Evolutionary conservation across 2,329 filamentous ascomycete genomes (phyloP).

Genomic region (Huntiella omanensis): DNA sequence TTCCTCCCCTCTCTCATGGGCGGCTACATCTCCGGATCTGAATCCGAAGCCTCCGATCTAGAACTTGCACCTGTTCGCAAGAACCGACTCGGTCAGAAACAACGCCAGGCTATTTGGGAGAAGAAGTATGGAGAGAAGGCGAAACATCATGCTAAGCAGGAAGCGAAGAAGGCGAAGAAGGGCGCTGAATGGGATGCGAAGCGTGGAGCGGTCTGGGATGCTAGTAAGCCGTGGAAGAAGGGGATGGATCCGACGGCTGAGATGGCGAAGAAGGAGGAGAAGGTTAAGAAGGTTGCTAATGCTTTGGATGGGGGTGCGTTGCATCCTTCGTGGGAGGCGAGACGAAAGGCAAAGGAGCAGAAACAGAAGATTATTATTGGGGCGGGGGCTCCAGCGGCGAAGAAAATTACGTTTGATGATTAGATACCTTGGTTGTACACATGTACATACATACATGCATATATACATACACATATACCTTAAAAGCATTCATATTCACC

Average conservation of each 20-base stretch:
- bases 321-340: conserved; percentile 48
- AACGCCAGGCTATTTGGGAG: conserved; percentile 62
- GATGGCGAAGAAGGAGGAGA: conserved; percentile 13
- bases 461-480: background rate
- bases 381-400: conserved; percentile 20
- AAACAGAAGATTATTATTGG: conserved; percentile 32
- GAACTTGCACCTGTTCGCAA: conserved; percentile 45
- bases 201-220: conserved; percentile 31
- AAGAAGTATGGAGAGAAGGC: conserved; percentile 59
- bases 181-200: conserved; percentile 38
- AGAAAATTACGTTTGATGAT: conserved; percentile 37
- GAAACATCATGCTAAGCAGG: conserved; percentile 34
- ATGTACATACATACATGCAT: conserved; percentile 1
- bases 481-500: background rate
- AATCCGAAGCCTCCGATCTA: conserved; percentile 43
- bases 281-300: conserved; percentile 20
- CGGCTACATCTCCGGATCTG: conserved; percentile 62
- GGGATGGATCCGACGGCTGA: conserved; percentile 20
- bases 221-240: conserved; percentile 33
- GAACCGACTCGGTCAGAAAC: conserved; percentile 58
- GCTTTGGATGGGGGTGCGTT: conserved; percentile 31
- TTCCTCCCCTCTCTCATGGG: conserved; percentile 63
- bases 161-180: conserved; percentile 18
- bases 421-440: background rate
- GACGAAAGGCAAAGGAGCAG: conserved; percentile 38